A percentile compares a stretch with the other conserved stretches of the same genome.
Evolutionary conservation across 306 rosid genomes (phyloP).

Genomic region (Sechiopsis laciniata): DNA sequence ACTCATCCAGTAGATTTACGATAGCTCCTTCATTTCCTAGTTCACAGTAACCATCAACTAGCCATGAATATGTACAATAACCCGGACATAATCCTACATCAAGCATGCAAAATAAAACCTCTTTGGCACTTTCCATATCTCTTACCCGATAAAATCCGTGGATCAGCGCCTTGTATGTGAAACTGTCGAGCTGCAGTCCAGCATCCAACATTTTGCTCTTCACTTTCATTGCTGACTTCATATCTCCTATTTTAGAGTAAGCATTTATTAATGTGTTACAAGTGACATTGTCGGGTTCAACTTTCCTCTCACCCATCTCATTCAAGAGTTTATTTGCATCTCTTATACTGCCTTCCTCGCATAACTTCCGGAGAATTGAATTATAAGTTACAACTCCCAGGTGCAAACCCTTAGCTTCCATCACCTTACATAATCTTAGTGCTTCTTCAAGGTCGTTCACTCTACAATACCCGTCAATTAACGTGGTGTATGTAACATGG

Average conservation of each 20-base stretch:
- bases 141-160: conserved; percentile 64
- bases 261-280: conserved; percentile 89
- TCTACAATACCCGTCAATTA: conserved; percentile 78
- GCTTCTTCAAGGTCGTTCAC: conserved; percentile 63
- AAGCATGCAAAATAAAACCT: conserved; percentile 56
- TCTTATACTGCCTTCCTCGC: conserved; percentile 72
- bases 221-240: conserved; percentile 68
- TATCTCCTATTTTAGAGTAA: conserved; percentile 72
- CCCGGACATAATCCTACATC: conserved; percentile 58
- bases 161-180: conserved; percentile 71
- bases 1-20: conserved; percentile 52
- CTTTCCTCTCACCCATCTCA: conserved; percentile 69
- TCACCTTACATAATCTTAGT: conserved; percentile 47
- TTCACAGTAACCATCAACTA: conserved; percentile 59
- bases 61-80: conserved; percentile 69
- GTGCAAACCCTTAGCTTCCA: conserved; percentile 64
- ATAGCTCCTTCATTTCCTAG: conserved; percentile 50
- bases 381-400: conserved; percentile 77
- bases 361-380: conserved; percentile 66
- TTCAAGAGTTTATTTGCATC: conserved; percentile 71
- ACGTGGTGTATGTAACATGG: conserved; percentile 68
- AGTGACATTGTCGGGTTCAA: conserved; percentile 73
- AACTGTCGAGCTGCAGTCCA: conserved; percentile 63
- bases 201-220: conserved; percentile 68
- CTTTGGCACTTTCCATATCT: conserved; percentile 57